These are phyloP conservation scores for Ophiostoma piceae DNA, from an alignment of 2,329 filamentous ascomycete species.

Conservation along the genomic window DNA sequence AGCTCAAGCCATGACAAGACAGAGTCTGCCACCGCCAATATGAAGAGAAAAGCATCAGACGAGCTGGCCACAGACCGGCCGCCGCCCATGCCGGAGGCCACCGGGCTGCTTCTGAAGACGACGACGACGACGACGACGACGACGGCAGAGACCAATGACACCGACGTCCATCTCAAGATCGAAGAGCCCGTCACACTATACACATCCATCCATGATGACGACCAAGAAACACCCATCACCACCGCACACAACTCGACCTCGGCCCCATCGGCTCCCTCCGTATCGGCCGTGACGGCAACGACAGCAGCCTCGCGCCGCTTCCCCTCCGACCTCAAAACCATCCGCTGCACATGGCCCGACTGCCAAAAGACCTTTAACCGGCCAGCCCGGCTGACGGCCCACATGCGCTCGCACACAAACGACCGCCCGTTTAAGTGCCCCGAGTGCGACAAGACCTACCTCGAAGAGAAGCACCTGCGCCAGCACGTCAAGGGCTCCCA, in stretches of 20 bases:
- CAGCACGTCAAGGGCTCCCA: constrained; percentile 82
- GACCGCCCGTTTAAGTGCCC: constrained; percentile 73
- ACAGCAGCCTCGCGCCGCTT: constrained; percentile 35
- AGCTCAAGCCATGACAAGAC: background rate
- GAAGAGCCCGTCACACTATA: constrained; percentile 17
- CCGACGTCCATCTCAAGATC: background rate
- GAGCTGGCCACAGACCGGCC: constrained; percentile 19
- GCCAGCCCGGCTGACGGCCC: constrained; percentile 71
- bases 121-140: background rate
- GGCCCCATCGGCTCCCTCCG: constrained; percentile 19
- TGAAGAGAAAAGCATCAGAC: constrained; percentile 27
- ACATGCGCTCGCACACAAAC: constrained; percentile 79
- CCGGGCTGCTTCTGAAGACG: background rate
- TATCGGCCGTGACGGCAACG: constrained; percentile 11
- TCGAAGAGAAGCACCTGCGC: constrained; percentile 78
- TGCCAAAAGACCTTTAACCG: constrained; percentile 85
- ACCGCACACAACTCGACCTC: constrained; percentile 23
- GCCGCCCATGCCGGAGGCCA: background rate
- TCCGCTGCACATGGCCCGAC: constrained; percentile 65
- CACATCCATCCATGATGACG: constrained; percentile 6
- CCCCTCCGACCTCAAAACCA: constrained; percentile 69
- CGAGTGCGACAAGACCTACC: constrained; percentile 76
- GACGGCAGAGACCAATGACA: background rate
- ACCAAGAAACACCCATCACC: background rate
- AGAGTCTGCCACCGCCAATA: constrained; percentile 1